Evolutionary conservation across 768 basidiomycete species (phyloP).

Genomic region (Nevesoporus exiguus): DNA sequence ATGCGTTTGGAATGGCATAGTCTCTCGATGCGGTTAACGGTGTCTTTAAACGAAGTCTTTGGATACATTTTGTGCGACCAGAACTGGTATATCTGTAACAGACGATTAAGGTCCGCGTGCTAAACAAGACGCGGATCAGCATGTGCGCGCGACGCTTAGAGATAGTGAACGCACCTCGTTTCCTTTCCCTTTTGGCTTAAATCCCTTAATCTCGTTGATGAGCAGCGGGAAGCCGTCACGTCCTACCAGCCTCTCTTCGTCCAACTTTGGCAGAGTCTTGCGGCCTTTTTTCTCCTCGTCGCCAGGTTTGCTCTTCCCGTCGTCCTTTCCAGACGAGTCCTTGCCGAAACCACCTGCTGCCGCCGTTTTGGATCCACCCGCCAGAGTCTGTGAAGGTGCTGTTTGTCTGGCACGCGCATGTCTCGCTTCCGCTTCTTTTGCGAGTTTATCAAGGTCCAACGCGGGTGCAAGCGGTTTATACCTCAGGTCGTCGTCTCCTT

Average conservation of each 20-base stretch:
- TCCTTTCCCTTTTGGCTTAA: slow-evolving; percentile 85
- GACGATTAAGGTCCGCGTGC: slow-evolving; percentile 75
- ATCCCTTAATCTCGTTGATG: slow-evolving; percentile 69
- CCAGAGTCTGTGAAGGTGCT: slow-evolving; percentile 44
- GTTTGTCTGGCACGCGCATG: slow-evolving; percentile 31
- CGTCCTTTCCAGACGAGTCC: slow-evolving; percentile 7
- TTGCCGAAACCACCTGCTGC: slow-evolving; percentile 15
- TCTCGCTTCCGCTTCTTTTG: slow-evolving; percentile 52
- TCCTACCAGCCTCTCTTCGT: slow-evolving; percentile 73
- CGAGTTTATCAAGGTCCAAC: slow-evolving; percentile 51
- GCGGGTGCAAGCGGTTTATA: slow-evolving; percentile 48
- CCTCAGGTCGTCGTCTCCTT: slow-evolving; percentile 43
- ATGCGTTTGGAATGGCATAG: slow-evolving; percentile 83
- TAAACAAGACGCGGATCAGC: slow-evolving; percentile 30
- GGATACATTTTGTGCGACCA: slow-evolving; percentile 96
- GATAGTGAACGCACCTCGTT: slow-evolving; percentile 63
- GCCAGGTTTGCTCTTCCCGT: slow-evolving; percentile 8
- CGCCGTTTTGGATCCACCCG: slow-evolving; percentile 43
- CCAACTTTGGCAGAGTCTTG: slow-evolving; percentile 51
- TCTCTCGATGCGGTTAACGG: slow-evolving; percentile 81
- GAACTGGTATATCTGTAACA: slow-evolving; percentile 85
- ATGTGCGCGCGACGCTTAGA: background rate
- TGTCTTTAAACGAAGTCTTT: slow-evolving; percentile 82
- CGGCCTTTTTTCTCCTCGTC: slow-evolving; percentile 30
- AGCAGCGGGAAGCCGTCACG: slow-evolving; percentile 77